Base-by-base conservation (phyloP, 306 rosid genomes). In the Prunus mira region DNA sequence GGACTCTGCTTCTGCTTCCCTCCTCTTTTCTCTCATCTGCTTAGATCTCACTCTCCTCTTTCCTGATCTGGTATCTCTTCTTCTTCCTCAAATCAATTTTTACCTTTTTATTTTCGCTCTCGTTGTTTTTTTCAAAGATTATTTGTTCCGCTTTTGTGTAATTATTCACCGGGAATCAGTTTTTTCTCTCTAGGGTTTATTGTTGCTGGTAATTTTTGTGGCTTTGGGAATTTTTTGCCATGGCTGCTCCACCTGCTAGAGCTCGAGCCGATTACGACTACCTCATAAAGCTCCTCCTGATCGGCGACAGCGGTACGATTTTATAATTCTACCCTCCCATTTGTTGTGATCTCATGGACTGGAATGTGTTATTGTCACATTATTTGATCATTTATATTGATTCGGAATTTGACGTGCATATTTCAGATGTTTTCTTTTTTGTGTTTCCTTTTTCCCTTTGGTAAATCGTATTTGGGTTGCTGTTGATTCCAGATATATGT, bases 241-340 rank as follows among this genome's bases (percentile, higher is more conserved):
- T 85, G 88, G 84, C 88, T 75, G 84, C 88, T 80, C 97, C 93
- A 69, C 98, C 98, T 50, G 96, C 91, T 7, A 84, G 98, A 88
- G 98, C 97, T 77, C 96, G 98, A 67, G 97, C 98, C 69, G 98
- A 93, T 88, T 91, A 93, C 76, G 98, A 93, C 86, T 93, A 88
- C 72, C 98, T 93, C 64, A 89, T 93, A 71, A 93, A 93, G 85
- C 98, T 93, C 81, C 97, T 93, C 55, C 88, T 93, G 76, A 93
- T 93, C 86, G 98, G 98, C 84, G 98, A 93, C 74, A 93, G 98
- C 87, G 98, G 98, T 93, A 82, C 73, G 76, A n/a, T 86, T 65
- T 79, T 72, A 32, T 75, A 5, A 41, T 73, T 61, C 11, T 58
- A 22, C 64, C 67, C 38, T 8, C 43, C 2, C 9, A 20, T 15